Evolutionary conservation across 257 asterid species (phyloP).

Genomic region (Henckelia pumila): DNA sequence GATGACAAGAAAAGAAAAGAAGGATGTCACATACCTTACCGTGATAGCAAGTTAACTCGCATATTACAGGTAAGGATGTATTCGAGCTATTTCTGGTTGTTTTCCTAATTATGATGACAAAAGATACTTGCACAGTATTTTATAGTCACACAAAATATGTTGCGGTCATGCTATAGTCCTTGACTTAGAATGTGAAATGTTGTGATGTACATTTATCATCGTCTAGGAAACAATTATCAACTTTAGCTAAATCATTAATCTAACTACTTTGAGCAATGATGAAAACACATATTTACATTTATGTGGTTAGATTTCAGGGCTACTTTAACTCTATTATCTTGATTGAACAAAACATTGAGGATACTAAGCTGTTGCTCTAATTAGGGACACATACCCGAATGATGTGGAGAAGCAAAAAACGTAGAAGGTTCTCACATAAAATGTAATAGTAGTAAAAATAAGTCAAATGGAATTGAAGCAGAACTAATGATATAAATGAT

Average conservation of each 20-base stretch:
- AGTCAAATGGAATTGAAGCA: background rate
- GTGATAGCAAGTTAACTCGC: conserved; percentile 97
- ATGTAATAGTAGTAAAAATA: background rate
- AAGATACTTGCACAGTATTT: background rate
- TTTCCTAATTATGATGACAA: conserved; percentile 4
- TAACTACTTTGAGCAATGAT: background rate
- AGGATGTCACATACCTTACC: conserved; percentile 98
- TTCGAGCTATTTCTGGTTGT: background rate
- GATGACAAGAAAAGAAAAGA: conserved; percentile 94
- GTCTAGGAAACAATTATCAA: background rate
- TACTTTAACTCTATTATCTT: conserved; percentile 4
- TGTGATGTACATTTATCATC: conserved; percentile 6
- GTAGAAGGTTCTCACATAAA: background rate
- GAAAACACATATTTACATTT: background rate
- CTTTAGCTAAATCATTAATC: background rate
- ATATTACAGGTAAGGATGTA: conserved; percentile 62
- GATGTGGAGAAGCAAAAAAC: background rate
- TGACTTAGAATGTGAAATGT: background rate
- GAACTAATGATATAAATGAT: background rate
- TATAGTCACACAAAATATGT: background rate
- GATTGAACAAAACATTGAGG: background rate
- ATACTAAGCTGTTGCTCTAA: background rate
- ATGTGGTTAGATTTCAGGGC: conserved; percentile 1
- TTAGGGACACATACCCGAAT: background rate
- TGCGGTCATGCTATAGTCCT: conserved; percentile 2